phyloP scores from a whole-genome alignment of 2,329 filamentous ascomycete genomes.

The Xylariaceae sp. region DNA sequence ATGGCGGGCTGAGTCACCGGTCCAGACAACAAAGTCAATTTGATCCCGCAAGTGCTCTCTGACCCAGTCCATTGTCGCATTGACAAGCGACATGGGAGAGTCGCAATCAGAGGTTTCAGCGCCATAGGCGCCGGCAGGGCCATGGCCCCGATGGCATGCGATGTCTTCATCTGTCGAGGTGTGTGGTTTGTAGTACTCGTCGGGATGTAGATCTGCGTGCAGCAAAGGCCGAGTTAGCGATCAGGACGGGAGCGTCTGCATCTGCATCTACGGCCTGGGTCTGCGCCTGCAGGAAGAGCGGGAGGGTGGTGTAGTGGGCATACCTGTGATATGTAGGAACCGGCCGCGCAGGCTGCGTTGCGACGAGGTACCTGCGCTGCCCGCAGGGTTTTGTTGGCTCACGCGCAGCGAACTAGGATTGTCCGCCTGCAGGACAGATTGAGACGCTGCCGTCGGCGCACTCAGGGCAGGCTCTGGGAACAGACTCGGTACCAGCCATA shows the following conservation, averaged over 20 bases:
- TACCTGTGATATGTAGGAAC: slow-evolving; percentile 88
- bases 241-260: no score
- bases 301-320: slow-evolving; percentile 26
- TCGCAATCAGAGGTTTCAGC: slow-evolving; percentile 88
- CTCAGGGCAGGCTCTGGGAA: slow-evolving; percentile 25
- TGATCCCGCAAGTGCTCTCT: slow-evolving; percentile 69
- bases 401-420: slow-evolving; percentile 8
- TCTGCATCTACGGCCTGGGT: no score
- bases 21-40: slow-evolving; percentile 91
- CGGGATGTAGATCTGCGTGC: slow-evolving; percentile 78
- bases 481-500: slow-evolving; percentile 23
- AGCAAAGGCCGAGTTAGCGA: slow-evolving; percentile 4
- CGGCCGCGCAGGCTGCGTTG: slow-evolving; percentile 59
- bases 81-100: slow-evolving; percentile 71
- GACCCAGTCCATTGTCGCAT: slow-evolving; percentile 90
- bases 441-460: slow-evolving; percentile 22
- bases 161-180: slow-evolving; percentile 63
- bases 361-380: slow-evolving; percentile 10
- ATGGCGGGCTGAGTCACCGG: slow-evolving; percentile 83
- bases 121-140: slow-evolving; percentile 76
- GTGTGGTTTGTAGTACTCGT: slow-evolving; percentile 78
- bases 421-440: slow-evolving; percentile 26
- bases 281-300: not conserved
- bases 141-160: slow-evolving; percentile 76
- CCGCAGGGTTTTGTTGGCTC: slow-evolving; percentile 12